Conservation (phyloP, 768 basidiomycete species). For the Boletus speciosus region DNA sequence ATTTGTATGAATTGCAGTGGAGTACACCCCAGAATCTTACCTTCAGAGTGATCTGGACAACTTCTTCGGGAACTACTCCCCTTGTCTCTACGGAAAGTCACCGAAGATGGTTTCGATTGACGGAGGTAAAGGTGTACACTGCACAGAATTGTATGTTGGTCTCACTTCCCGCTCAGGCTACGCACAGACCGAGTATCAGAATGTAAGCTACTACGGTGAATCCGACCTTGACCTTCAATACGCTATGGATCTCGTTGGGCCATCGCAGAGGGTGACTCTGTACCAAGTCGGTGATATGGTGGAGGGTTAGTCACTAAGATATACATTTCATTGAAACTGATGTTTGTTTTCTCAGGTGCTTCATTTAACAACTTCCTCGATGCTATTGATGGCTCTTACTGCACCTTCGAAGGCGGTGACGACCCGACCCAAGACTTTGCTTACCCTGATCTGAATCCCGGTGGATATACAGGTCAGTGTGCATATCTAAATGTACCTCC, state of each 20-base stretch:
- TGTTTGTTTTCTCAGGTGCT: constrained; percentile 8
- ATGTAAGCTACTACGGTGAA: constrained; percentile 28
- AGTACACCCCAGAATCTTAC: constrained; percentile 32
- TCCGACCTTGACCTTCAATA: constrained; percentile 33
- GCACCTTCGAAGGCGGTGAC: constrained; percentile 35
- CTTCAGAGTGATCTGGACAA: constrained; percentile 28
- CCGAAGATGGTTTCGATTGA: constrained; percentile 32
- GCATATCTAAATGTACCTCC: neutral
- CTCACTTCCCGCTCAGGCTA: constrained; percentile 18
- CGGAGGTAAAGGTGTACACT: constrained; percentile 20
- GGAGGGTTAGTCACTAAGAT: too few species aligned
- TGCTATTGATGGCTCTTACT: constrained; percentile 33
- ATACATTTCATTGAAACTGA: neutral
- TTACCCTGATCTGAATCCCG: constrained; percentile 23
- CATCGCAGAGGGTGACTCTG: constrained; percentile 25
- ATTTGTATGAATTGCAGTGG: constrained; percentile 17
- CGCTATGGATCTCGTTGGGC: constrained; percentile 26
- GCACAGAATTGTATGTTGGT: neutral
- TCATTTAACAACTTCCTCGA: constrained; percentile 37
- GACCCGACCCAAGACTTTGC: constrained; percentile 24
- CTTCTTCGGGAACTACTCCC: constrained; percentile 30
- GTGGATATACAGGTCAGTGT: constrained; percentile 22
- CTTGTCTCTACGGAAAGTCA: constrained; percentile 17
- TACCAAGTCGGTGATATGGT: constrained; percentile 29
- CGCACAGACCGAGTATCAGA: constrained; percentile 24